A percentile compares a stretch with the other conserved stretches of the same genome.
Evolutionary conservation across 2,329 filamentous ascomycete species (phyloP).

Genomic region (Aspergillus neotritici): DNA sequence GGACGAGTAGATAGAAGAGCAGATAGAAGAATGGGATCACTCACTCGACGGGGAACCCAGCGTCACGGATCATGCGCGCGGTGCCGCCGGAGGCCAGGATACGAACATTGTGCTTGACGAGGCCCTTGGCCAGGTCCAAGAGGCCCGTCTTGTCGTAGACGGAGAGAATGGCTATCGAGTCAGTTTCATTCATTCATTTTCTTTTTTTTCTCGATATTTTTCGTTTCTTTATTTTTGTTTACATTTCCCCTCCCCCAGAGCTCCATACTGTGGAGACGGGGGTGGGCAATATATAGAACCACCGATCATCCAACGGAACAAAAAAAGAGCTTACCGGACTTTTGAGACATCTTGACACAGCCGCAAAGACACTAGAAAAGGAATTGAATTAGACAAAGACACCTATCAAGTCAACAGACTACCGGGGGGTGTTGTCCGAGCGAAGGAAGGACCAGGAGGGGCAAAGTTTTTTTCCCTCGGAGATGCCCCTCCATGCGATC

Average conservation of each 20-base stretch:
- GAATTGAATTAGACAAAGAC: conserved; percentile 13
- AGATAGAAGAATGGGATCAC: conserved; percentile 27
- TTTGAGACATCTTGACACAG: conserved; percentile 34
- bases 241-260: too few species aligned
- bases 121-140: conserved; percentile 83
- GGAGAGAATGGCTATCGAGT: conserved; percentile 71
- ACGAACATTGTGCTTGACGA: conserved; percentile 82
- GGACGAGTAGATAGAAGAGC: background rate
- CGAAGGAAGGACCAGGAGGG: conserved; percentile 7
- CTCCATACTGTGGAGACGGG: conserved; percentile 4
- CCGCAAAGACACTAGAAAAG: conserved; percentile 18
- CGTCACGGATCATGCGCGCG: conserved; percentile 92
- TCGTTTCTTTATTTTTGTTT: too few species aligned
- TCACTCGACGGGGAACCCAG: conserved; percentile 90
- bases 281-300: conserved; percentile 12
- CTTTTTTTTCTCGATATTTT: too few species aligned
- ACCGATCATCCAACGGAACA: conserved; percentile 10
- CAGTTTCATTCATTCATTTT: conserved; percentile 1
- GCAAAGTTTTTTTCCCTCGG: too few species aligned
- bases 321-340: conserved; percentile 30
- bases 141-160: conserved; percentile 98
- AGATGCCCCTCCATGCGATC: too few species aligned
- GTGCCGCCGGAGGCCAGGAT: conserved; percentile 94
- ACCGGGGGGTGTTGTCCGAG: conserved; percentile 4
- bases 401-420: background rate